phyloP scores from a whole-genome alignment of 1,139 yeast species.

The Debaryomyces robertsiae region DNA sequence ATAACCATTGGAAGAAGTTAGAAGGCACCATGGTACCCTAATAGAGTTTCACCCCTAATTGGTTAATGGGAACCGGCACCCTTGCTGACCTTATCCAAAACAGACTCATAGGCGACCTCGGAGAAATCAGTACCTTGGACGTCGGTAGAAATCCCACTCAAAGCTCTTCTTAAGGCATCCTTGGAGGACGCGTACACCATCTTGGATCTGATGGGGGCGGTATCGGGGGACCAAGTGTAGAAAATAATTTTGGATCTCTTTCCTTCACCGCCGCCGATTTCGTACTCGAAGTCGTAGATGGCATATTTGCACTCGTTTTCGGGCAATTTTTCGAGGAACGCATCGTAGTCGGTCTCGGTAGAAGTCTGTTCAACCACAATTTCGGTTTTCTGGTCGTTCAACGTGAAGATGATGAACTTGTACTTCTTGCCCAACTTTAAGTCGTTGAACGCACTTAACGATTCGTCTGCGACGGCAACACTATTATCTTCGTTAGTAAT shows the following conservation, averaged over 20 bases:
- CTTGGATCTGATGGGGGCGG: conserved; percentile 91
- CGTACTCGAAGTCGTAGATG: conserved; percentile 94
- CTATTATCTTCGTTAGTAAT: conserved; percentile 41
- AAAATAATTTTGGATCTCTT: conserved; percentile 93
- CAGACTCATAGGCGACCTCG: conserved; percentile 93
- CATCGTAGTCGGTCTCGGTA: conserved; percentile 71
- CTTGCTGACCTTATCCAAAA: conserved; percentile 85
- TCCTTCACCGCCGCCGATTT: conserved; percentile 87
- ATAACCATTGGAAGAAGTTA: conserved; percentile 1
- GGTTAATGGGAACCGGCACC: conserved; percentile 57
- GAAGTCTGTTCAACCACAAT: conserved; percentile 89
- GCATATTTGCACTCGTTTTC: conserved; percentile 98
- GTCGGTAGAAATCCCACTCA: conserved; percentile 92
- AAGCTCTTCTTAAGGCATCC: conserved; percentile 96
- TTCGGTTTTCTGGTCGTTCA: conserved; percentile 85
- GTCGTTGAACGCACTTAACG: conserved; percentile 90
- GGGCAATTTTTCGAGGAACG: conserved; percentile 83
- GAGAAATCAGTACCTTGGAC: conserved; percentile 97
- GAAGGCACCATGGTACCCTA: too few relatives aligned
- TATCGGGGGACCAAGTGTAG: conserved; percentile 97
- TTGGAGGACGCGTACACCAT: conserved; percentile 98
- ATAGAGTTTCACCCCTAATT: too few relatives aligned
- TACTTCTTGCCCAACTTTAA: conserved; percentile 91
- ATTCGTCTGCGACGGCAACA: conserved; percentile 95
- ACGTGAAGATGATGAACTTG: conserved; percentile 78